These are phyloP conservation scores for Tremella mesenterica DNA, from an alignment of 768 basidiomycete genomes.

Conservation along the genomic window DNA sequence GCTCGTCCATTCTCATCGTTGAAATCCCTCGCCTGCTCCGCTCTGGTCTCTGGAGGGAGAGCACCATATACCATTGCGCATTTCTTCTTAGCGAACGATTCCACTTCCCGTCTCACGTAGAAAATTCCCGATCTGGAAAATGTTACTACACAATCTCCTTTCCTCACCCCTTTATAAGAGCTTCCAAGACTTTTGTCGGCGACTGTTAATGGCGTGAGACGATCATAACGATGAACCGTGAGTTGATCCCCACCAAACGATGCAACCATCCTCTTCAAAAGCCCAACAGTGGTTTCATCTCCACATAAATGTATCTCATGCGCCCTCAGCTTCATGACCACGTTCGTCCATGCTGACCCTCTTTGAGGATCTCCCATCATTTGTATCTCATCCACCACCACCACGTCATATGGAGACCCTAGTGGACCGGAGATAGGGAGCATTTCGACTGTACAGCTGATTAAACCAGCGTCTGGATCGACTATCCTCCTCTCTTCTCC, in stretches of 20 bases:
- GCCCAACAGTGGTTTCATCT: conserved; percentile 78
- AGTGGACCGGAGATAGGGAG: conserved; percentile 43
- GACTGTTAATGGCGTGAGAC: conserved; percentile 73
- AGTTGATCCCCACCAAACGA: conserved; percentile 69
- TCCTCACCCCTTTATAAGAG: conserved; percentile 55
- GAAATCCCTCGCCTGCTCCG: conserved; percentile 85
- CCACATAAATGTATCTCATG: conserved; percentile 88
- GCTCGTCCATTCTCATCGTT: conserved; percentile 75
- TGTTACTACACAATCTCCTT: conserved; percentile 85
- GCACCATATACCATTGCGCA: conserved; percentile 91
- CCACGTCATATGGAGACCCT: conserved; percentile 55
- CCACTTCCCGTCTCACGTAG: conserved; percentile 61
- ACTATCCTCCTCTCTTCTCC: conserved; percentile 82
- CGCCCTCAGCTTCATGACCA: conserved; percentile 66
- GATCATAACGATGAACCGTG: conserved; percentile 69
- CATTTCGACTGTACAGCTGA: conserved; percentile 96
- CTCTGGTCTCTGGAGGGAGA: conserved; percentile 81
- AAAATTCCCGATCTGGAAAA: conserved; percentile 74
- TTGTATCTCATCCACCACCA: conserved; percentile 94
- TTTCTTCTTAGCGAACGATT: conserved; percentile 60
- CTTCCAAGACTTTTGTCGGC: conserved; percentile 58
- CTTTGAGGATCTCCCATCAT: conserved; percentile 74
- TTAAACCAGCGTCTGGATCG: conserved; percentile 51
- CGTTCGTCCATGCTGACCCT: conserved; percentile 72
- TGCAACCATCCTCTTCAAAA: conserved; percentile 57